phyloP scores from a whole-genome alignment of 495 filamentous ascomycete genomes.

The Xeromyces bisporus region DNA sequence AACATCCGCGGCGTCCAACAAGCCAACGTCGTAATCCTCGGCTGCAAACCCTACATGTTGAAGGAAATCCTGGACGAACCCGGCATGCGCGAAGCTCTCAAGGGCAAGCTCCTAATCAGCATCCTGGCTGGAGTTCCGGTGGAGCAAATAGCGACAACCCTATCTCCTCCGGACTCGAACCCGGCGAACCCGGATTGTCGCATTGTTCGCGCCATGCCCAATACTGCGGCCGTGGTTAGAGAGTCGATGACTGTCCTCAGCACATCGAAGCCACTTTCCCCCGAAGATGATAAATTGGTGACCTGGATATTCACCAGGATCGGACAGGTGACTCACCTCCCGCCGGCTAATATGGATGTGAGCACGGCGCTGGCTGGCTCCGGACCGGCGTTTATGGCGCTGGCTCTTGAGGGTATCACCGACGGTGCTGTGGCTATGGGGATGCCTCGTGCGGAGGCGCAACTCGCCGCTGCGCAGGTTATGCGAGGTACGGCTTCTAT shows the following conservation, averaged over 20 bases:
- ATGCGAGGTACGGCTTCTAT: constrained; percentile 23
- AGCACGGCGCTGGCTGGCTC: constrained; percentile 24
- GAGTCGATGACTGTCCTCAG: constrained; percentile 70
- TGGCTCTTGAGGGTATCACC: constrained; percentile 25
- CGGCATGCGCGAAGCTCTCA: constrained; percentile 51
- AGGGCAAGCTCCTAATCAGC: constrained; percentile 58
- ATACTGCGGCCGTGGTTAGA: constrained; percentile 49
- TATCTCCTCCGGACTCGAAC: constrained; percentile 24
- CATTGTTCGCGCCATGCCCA: constrained; percentile 63
- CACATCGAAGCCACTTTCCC: constrained; percentile 37
- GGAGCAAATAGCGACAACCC: constrained; percentile 37
- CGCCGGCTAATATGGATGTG: constrained; percentile 19
- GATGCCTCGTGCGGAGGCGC: constrained; percentile 21
- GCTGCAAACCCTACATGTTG: constrained; percentile 66
- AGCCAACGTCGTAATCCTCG: constrained; percentile 51
- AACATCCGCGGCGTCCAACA: constrained; percentile 42
- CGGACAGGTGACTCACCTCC: constrained; percentile 17
- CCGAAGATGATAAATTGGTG: constrained; percentile 31
- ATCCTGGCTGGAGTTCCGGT: constrained; percentile 61
- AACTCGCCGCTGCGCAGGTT: constrained; percentile 22
- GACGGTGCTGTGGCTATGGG: constrained; percentile 30
- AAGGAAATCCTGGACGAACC: constrained; percentile 40
- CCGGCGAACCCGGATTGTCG: constrained; percentile 22
- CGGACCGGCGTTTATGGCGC: constrained; percentile 26
- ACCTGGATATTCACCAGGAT: constrained; percentile 37